Percentiles rank a stretch among this genome's conserved stretches.
Evolutionary conservation across 1,284 basidiomycete species (phyloP).

Genomic region (Melanopsichium pennsylvanicum): DNA sequence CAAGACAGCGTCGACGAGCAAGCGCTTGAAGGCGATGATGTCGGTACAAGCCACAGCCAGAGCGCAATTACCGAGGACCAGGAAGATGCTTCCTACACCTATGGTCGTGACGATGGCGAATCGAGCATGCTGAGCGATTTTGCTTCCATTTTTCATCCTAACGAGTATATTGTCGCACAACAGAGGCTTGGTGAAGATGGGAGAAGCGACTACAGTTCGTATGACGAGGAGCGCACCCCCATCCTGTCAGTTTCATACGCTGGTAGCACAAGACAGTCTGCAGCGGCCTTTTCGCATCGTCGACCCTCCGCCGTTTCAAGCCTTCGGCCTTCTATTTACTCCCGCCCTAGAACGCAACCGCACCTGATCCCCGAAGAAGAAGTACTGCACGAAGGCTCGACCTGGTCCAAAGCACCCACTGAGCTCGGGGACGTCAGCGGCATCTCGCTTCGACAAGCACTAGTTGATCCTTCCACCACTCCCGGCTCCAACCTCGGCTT

Average conservation of each 20-base stretch:
- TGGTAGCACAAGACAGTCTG: slow-evolving; percentile 12
- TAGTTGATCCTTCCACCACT: slow-evolving; percentile 28
- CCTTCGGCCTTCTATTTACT: slow-evolving; percentile 11
- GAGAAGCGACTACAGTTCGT: slow-evolving; percentile 22
- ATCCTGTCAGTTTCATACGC: slow-evolving; percentile 14
- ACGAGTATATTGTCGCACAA: slow-evolving; percentile 39
- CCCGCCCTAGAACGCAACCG: slow-evolving; percentile 13
- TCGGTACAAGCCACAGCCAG: slow-evolving; percentile 3
- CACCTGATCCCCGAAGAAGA: slow-evolving; percentile 21
- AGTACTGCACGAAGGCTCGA: slow-evolving; percentile 13
- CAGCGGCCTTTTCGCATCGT: slow-evolving; percentile 17
- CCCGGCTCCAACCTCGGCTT: slow-evolving; percentile 47
- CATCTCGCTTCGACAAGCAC: slow-evolving; percentile 41
- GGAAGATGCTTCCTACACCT: slow-evolving; percentile 6
- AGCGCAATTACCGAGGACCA: slow-evolving; percentile 14
- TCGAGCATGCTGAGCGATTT: slow-evolving; percentile 38
- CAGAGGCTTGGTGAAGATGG: slow-evolving; percentile 26
- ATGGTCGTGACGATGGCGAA: slow-evolving; percentile 10
- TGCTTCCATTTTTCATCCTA: slow-evolving; percentile 44
- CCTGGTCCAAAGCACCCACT: slow-evolving; percentile 19
- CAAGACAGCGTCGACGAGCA: slow-evolving; percentile 21
- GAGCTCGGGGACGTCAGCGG: slow-evolving; percentile 21
- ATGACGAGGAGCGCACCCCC: slow-evolving; percentile 28
- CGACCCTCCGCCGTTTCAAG: slow-evolving; percentile 26
- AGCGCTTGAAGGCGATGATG: not conserved